Conservation (phyloP, 2,329 filamentous ascomycete genomes). For the Gaeumannomyces tritici region DNA sequence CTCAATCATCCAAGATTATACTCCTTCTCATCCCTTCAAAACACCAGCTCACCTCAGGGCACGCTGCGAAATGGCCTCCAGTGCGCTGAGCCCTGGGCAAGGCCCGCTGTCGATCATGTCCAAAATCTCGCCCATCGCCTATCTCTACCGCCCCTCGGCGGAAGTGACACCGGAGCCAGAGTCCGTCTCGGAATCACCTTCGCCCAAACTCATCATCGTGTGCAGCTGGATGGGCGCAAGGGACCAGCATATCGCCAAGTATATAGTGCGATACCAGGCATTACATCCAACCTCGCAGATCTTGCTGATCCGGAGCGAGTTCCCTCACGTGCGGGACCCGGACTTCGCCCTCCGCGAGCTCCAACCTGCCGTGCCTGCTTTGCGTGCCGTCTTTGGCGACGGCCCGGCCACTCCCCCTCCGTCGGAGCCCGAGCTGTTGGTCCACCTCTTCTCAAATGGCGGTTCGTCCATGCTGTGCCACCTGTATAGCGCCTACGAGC, state of each 20-base stretch:
- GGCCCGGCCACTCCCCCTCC: slow-evolving; percentile 7
- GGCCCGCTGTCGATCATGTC: slow-evolving; percentile 25
- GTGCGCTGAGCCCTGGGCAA: slow-evolving; percentile 8
- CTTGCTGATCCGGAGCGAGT: slow-evolving; percentile 33
- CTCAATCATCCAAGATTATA: too few species aligned
- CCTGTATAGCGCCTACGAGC: slow-evolving; percentile 22
- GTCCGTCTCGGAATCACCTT: slow-evolving; percentile 1
- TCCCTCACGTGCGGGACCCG: slow-evolving; percentile 24
- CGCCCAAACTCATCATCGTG: slow-evolving; percentile 37
- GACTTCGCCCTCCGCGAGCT: slow-evolving; percentile 22
- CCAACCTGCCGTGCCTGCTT: slow-evolving; percentile 27
- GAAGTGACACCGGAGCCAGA: not conserved
- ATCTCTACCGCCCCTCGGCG: slow-evolving; percentile 22
- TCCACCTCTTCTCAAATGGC: slow-evolving; percentile 45
- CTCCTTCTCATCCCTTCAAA: not conserved
- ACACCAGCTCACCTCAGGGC: not conserved
- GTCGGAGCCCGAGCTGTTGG: slow-evolving; percentile 22
- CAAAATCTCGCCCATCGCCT: slow-evolving; percentile 24
- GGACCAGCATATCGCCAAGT: slow-evolving; percentile 42
- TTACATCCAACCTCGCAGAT: slow-evolving; percentile 35
- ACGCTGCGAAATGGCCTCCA: slow-evolving; percentile 15
- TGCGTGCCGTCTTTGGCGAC: slow-evolving; percentile 20
- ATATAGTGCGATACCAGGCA: slow-evolving; percentile 32
- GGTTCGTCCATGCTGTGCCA: slow-evolving; percentile 31
- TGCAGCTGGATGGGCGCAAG: slow-evolving; percentile 41